Conservation (phyloP, 441 rosid genomes). For the Gossypium gossypioides region DNA sequence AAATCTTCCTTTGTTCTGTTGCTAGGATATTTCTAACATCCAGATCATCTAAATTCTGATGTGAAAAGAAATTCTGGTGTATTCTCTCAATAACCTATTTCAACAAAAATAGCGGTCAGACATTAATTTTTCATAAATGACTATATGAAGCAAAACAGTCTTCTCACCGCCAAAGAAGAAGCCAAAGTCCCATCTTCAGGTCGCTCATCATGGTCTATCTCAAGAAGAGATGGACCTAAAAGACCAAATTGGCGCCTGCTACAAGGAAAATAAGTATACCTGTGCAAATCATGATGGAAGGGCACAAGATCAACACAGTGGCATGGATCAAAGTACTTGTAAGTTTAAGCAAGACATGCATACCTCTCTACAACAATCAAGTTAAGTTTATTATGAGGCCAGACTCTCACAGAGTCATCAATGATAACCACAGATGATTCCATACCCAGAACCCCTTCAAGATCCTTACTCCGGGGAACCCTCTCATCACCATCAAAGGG, state of each 20-base stretch:
- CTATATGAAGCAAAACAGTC: constrained; percentile 7
- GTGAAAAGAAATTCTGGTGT: constrained; percentile 65
- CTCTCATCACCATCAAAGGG: constrained; percentile 77
- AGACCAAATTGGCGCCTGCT: constrained; percentile 98
- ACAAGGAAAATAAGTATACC: constrained; percentile 90
- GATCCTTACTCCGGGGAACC: constrained; percentile 89
- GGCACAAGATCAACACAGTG: not conserved
- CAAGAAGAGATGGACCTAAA: constrained; percentile 93
- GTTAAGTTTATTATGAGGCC: constrained; percentile 91
- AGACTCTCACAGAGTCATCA: constrained; percentile 92
- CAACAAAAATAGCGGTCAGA: constrained; percentile 10
- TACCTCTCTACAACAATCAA: constrained; percentile 91
- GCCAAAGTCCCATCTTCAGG: constrained; percentile 96
- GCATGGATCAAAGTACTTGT: not conserved
- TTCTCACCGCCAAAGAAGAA: constrained; percentile 79
- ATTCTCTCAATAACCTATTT: constrained; percentile 82
- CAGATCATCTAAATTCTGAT: constrained; percentile 57
- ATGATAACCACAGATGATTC: constrained; percentile 88
- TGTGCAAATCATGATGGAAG: constrained; percentile 25
- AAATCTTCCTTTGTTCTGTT: constrained; percentile 67
- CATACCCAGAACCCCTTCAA: constrained; percentile 98
- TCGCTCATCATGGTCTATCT: constrained; percentile 91
- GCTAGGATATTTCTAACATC: constrained; percentile 90
- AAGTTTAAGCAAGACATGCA: not conserved
- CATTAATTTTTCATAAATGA: not conserved